Base-by-base conservation (phyloP, 2,329 filamentous ascomycete genomes). In the Fusarium guadeloupense region DNA sequence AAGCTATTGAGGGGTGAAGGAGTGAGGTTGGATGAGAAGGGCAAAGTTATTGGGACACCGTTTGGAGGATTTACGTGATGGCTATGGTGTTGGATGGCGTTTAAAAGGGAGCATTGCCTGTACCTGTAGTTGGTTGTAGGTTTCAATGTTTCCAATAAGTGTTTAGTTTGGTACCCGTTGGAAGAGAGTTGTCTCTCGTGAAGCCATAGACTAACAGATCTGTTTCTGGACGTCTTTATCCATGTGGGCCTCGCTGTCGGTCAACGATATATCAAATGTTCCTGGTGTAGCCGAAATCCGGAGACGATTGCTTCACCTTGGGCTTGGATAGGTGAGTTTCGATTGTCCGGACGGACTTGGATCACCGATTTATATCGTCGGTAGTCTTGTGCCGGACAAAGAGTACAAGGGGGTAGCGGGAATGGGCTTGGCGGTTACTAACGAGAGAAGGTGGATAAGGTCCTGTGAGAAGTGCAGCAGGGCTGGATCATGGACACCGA, bases 1-100 rank as follows among this genome's bases (percentile, higher is more conserved):
- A 72, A 74, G 59, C 70, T 92, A 47, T 73, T 92, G 59, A 78
- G 79, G 56, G 78, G 76, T 2, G 89, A 92, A 74, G 89, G 89
- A 2, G 85, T 92, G 9, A 76, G 74, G 62, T 85, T 92, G 66
- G 84, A 89, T 70, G 80, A 73, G 12, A 80, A 79, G 30, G 88
- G 87, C 1, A 83, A 78, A 63, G 81, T 91, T 40, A 52, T 89
- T 8, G 87, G 85, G 8, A 80, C 82, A n/a, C 81, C 83, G 2
- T 86, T 70, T 54, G 39, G 52, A 5, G 67, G 67, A 12, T 70
- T 70, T 41, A 54, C 50, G 3, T 66, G 50, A 66, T 21, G n/a
- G 23, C 17, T 12, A 25, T 13, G 20, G 31, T 34, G 35, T 33
- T 21, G 26, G n/a, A 21, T 26, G 30, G 19, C 19, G 39, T 40